Base-by-base conservation (phyloP, 495 filamentous ascomycete genomes). In the Neurospora sp. region DNA sequence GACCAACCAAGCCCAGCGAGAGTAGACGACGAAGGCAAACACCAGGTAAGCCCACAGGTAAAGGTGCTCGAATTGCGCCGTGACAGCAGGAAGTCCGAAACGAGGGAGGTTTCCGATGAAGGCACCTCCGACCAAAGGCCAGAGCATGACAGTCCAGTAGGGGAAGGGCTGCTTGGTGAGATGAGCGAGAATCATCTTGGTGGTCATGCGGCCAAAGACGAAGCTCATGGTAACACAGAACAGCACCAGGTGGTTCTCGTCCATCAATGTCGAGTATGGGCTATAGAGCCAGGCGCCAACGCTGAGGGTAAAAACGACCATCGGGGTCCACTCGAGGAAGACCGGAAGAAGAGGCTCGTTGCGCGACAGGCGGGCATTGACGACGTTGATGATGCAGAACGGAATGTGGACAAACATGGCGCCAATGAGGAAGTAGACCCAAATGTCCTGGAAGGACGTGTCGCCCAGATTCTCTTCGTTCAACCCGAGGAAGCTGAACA, bases 191-290 rank as follows among this genome's bases (percentile, higher is more conserved):
- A 99, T 98, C 82, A 98, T 98, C 85, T 98, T 98, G 69, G 96
- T 99, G 3, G 96, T 98, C 94, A 99, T 97, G 72, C 96, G 93
- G n/a, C 96, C 96, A 80, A 98, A 98, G 72, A 98, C 96, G 74
- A 98, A 94, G 35, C 91, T 92, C 87, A 98, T 93, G 70, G 92
- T 94, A 68, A 96, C 85, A 85, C 96, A 98, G 81, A 97, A 97
- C 12, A 98, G 88, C 8, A 97, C 90, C 3, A 99, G 87, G 75
- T 92, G 91, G 82, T 98, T 97, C 44, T 96, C 89, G 14, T 81
- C 80, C 77, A 96, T 84, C 20, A 98, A 80, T 3, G 88, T 90
- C 37, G 93, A 96, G 82, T 97, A 87, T 1, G 94, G 94, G 9
- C 91, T 94, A 76, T 91, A 94, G 0, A 98, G 86, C 96, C 96